Percentiles rank a stretch among this genome's conserved stretches.
These are phyloP conservation scores for Pisolithus albus DNA, from an alignment of 768 basidiomycete genomes.

Conservation along the genomic window DNA sequence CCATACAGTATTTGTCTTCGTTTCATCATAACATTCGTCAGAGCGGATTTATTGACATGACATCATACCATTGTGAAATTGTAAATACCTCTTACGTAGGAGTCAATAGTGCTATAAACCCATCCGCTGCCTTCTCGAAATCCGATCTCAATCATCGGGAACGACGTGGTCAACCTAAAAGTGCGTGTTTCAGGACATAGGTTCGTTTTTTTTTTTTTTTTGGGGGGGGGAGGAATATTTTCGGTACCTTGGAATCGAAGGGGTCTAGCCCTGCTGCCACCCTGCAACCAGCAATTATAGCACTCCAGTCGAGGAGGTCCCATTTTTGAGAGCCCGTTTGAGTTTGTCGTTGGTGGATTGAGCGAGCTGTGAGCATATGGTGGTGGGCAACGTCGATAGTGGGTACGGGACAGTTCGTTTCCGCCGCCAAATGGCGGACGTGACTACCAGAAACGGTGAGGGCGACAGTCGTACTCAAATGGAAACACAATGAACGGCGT, in stretches of 20 bases:
- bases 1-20: neutral
- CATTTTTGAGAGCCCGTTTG: slow-evolving; percentile 38
- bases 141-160: neutral
- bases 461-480: neutral
- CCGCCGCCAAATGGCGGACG: slow-evolving; percentile 58
- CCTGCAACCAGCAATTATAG: slow-evolving; percentile 63
- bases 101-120: neutral
- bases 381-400: slow-evolving; percentile 60
- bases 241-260: slow-evolving; percentile 18
- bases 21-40: neutral
- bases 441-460: slow-evolving; percentile 31
- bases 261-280: slow-evolving; percentile 57
- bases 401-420: slow-evolving; percentile 58
- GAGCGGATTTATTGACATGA: neutral
- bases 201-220: no score
- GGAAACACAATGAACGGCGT: slow-evolving; percentile 11
- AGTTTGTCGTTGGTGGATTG: slow-evolving; percentile 43
- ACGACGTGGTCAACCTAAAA: neutral
- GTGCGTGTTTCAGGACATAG: slow-evolving; percentile 13
- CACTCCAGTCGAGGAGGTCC: slow-evolving; percentile 70
- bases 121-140: neutral
- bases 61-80: neutral
- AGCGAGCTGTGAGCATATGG: slow-evolving; percentile 67
- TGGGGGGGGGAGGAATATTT: no score
- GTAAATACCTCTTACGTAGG: neutral